Conservation (phyloP, 1,284 basidiomycete genomes). For the Trichosporon ovoides region DNA sequence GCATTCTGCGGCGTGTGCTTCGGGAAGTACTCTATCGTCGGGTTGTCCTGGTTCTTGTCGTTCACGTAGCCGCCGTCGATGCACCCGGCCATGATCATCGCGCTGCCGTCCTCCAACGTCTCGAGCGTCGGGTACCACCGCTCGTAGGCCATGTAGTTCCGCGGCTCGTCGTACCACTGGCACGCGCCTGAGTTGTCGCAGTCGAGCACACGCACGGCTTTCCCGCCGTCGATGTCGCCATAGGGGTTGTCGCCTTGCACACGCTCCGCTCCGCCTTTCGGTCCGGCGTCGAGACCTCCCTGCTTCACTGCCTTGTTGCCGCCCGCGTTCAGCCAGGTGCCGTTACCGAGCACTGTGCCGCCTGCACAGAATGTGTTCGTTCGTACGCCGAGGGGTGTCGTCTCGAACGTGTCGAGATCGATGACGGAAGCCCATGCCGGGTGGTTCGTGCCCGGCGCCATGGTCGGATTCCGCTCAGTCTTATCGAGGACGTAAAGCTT, state of each 20-base stretch:
- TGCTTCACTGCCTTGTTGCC: conserved; percentile 55
- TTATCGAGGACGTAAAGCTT: conserved; percentile 51
- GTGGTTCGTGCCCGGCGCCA: conserved; percentile 22
- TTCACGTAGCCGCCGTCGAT: conserved; percentile 79
- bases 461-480: conserved; percentile 31
- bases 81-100: conserved; percentile 56
- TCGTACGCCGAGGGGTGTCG: conserved; percentile 59
- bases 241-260: conserved; percentile 54
- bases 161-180: conserved; percentile 71
- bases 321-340: conserved; percentile 53
- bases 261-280: conserved; percentile 50
- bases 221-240: conserved; percentile 61
- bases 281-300: conserved; percentile 36
- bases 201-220: conserved; percentile 59
- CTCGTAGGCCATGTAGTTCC: conserved; percentile 65
- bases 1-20: not conserved
- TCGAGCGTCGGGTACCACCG: conserved; percentile 73
- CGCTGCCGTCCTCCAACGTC: conserved; percentile 51
- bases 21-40: conserved; percentile 55
- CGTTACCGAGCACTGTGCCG: conserved; percentile 53
- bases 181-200: conserved; percentile 61
- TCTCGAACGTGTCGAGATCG: conserved; percentile 49
- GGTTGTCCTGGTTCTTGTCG: conserved; percentile 63
- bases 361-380: conserved; percentile 72
- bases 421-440: conserved; percentile 53